These are phyloP conservation scores for Castanospermum australe DNA, from an alignment of 306 rosid genomes.

Conservation along the genomic window DNA sequence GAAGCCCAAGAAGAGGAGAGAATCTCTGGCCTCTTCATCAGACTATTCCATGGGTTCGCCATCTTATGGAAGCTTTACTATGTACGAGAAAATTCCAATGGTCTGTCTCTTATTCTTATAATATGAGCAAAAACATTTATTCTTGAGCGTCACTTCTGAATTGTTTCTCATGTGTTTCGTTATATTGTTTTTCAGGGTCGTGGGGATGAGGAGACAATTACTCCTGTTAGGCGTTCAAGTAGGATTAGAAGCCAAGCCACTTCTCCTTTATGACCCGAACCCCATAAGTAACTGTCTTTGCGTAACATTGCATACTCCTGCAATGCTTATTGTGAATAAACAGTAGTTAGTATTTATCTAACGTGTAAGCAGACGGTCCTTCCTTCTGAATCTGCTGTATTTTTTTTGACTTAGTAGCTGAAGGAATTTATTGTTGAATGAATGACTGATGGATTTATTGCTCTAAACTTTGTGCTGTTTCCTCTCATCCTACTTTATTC, in stretches of 20 bases:
- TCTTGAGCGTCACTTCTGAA: not conserved
- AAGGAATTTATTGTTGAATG: not conserved
- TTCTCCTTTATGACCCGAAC: constrained; percentile 42
- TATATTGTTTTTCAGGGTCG: constrained; percentile 42
- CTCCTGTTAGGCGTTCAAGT: constrained; percentile 90
- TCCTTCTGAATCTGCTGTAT: not conserved
- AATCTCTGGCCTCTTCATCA: constrained; percentile 68
- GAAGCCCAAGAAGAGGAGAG: constrained; percentile 64
- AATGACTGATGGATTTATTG: not conserved
- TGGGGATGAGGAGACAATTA: constrained; percentile 54
- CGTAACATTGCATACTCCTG: not conserved
- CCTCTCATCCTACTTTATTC: not conserved
- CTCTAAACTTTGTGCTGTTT: not conserved
- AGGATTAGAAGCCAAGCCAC: constrained; percentile 58
- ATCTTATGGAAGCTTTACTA: constrained; percentile 85
- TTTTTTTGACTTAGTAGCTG: not conserved
- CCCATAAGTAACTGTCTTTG: not conserved
- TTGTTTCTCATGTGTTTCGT: not conserved
- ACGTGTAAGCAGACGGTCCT: not conserved
- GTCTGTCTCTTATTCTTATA: not conserved
- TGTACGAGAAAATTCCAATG: constrained; percentile 58
- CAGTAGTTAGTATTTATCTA: not conserved
- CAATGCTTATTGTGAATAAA: not conserved
- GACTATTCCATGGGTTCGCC: constrained; percentile 56
- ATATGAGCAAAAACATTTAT: not conserved